Base-by-base conservation (phyloP, 2,329 filamentous ascomycete genomes). In the Aureobasidium sp. region DNA sequence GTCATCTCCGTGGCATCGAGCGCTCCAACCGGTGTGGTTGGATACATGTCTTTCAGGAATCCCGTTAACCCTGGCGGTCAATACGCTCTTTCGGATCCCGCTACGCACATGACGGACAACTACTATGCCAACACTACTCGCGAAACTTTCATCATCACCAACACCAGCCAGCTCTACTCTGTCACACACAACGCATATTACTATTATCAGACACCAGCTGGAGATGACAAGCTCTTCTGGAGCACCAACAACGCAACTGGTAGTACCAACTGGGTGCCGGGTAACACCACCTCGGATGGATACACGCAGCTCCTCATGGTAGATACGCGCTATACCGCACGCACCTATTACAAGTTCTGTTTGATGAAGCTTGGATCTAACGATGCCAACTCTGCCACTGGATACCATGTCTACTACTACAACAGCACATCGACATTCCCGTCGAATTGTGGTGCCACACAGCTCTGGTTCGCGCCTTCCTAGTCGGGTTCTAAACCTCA, bases 51-150 rank as follows among this genome's bases (percentile, higher is more conserved):
- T 25, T 58, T 59, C 45, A 59, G 47, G n/a, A 7, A 37, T 1
- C 47, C 57, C 34, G 54, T 62, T 25, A 59, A 62, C 41, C 4
- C 54, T 5, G 57, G 57, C 25, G 55, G 47, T 25, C 61, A 58
- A 21, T 62, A 47, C 27, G 61, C 57, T 45, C 49, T 59, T 21
- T 59, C 54, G 5, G 54, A 62, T 41, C 54, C 54, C 9, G 61
- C 61, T 37, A 58, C 53, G 9, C 61, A 62, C 61, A 62, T 62
- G 54, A 62, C 61, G 8, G 61, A 62, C 21, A 62, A 62, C 16
- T 62, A 58, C 44, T 53, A 62, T 42, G 42, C 41, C 11, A 50
- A 62, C 39, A 44, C 25, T n/a, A 53, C 48, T 34, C 54, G 61
- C 25, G 61, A 62, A 45, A 59, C 32, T 5, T 53, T 62, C 54